These are phyloP conservation scores for Phytopythium mirpurense DNA, from an alignment of 352 stramenopile genomes.

Conservation along the genomic window DNA sequence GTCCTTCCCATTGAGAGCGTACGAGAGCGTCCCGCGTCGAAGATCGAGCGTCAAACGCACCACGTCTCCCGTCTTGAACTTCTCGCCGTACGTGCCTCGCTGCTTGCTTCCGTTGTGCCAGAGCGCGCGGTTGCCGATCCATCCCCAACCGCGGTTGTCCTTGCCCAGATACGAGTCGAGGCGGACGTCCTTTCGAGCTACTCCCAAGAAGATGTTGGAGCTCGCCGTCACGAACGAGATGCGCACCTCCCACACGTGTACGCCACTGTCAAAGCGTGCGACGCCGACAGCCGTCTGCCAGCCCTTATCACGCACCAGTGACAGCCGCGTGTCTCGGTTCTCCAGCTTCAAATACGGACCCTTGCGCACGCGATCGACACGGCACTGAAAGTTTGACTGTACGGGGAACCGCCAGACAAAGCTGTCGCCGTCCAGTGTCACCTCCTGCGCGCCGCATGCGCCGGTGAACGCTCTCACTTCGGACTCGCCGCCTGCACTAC, in stretches of 20 bases:
- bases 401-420: slow-evolving; percentile 87
- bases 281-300: slow-evolving; percentile 88
- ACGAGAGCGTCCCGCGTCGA: slow-evolving; percentile 77
- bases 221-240: slow-evolving; percentile 86
- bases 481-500: slow-evolving; percentile 45
- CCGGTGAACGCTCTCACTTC: slow-evolving; percentile 85
- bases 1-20: slow-evolving; percentile 88
- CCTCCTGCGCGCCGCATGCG: slow-evolving; percentile 72
- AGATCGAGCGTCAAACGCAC: slow-evolving; percentile 82
- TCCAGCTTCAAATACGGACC: slow-evolving; percentile 88
- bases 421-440: slow-evolving; percentile 82
- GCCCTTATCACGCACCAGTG: slow-evolving; percentile 80
- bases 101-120: slow-evolving; percentile 91
- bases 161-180: slow-evolving; percentile 90
- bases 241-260: slow-evolving; percentile 88
- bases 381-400: slow-evolving; percentile 87
- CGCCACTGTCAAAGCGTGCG: slow-evolving; percentile 74
- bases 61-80: slow-evolving; percentile 87
- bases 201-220: slow-evolving; percentile 87
- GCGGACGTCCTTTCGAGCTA: slow-evolving; percentile 77
- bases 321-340: slow-evolving; percentile 76
- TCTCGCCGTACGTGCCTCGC: slow-evolving; percentile 85
- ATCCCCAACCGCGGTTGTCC: slow-evolving; percentile 88
- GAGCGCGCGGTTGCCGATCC: slow-evolving; percentile 86
- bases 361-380: slow-evolving; percentile 80